Conservation (phyloP, 1,139 yeast genomes). For the Arxiozyma slooffiae region DNA sequence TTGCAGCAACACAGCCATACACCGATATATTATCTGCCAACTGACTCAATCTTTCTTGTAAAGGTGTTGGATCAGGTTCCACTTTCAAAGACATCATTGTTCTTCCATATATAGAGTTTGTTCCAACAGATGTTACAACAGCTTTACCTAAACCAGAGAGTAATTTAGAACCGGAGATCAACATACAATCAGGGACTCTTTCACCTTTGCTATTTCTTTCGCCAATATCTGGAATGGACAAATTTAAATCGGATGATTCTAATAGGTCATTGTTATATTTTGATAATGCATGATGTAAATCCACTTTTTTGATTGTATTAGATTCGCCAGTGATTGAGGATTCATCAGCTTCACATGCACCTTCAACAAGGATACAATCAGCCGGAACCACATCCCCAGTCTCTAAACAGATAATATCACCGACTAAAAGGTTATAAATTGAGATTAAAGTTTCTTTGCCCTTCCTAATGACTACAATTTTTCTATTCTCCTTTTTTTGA, state of each 20-base stretch:
- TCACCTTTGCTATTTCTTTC: constrained; percentile 12
- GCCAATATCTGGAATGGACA: constrained; percentile 38
- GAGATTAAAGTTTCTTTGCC: constrained; percentile 63
- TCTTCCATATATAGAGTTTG: constrained; percentile 79
- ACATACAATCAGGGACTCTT: constrained; percentile 33
- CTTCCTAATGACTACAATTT: constrained; percentile 63
- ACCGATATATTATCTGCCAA: constrained; percentile 91
- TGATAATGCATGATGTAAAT: constrained; percentile 42
- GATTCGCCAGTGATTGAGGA: constrained; percentile 92
- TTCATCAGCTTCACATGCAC: constrained; percentile 81
- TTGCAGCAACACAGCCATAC: constrained; percentile 81
- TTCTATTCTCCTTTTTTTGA: constrained; percentile 77
- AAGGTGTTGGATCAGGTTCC: constrained; percentile 77
- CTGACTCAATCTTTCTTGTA: constrained; percentile 70
- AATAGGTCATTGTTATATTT: constrained; percentile 17
- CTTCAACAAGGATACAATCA: constrained; percentile 68
- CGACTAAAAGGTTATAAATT: constrained; percentile 70
- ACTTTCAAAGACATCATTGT: constrained; percentile 71
- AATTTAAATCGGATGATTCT: constrained; percentile 22
- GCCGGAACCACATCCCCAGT: constrained; percentile 95
- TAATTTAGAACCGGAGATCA: constrained; percentile 85
- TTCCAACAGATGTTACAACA: constrained; percentile 83
- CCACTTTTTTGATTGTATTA: constrained; percentile 59
- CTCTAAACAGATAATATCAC: constrained; percentile 71
- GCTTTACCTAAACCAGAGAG: constrained; percentile 82